These are phyloP conservation scores for Rubus idaeus DNA, from an alignment of 306 rosid species.

Conservation along the genomic window DNA sequence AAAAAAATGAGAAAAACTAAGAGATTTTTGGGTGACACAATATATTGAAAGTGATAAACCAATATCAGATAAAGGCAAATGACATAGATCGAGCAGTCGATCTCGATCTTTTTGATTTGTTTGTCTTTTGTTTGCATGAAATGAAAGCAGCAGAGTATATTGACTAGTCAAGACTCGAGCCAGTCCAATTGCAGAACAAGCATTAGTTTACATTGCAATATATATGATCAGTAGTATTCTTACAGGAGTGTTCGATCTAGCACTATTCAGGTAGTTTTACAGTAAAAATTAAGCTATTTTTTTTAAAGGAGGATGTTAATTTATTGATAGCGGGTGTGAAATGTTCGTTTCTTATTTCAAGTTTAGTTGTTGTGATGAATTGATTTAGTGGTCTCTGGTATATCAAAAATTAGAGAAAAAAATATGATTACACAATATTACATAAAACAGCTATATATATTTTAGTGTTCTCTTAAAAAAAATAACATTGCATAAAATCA, in stretches of 20 bases:
- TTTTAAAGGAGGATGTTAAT: too few relatives aligned
- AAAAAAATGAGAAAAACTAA: background rate
- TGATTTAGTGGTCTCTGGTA: too few relatives aligned
- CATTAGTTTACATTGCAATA: too few relatives aligned
- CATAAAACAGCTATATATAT: too few relatives aligned
- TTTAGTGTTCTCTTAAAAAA: too few relatives aligned
- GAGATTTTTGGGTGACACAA: constrained; percentile 11
- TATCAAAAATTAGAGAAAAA: too few relatives aligned
- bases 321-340: too few relatives aligned
- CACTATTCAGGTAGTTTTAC: background rate
- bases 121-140: background rate
- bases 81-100: background rate
- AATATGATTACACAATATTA: too few relatives aligned
- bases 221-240: too few relatives aligned
- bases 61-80: background rate
- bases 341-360: too few relatives aligned
- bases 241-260: background rate
- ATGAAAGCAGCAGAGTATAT: background rate
- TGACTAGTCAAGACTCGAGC: background rate
- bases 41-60: constrained; percentile 2
- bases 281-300: too few relatives aligned
- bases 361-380: too few relatives aligned
- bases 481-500: background rate
- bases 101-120: background rate
- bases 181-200: background rate